Percentiles rank a stretch among this genome's conserved stretches.
Evolutionary conservation across 371 early-diverging fungal species (phyloP).

Genomic region (Rhizopus sp.): DNA sequence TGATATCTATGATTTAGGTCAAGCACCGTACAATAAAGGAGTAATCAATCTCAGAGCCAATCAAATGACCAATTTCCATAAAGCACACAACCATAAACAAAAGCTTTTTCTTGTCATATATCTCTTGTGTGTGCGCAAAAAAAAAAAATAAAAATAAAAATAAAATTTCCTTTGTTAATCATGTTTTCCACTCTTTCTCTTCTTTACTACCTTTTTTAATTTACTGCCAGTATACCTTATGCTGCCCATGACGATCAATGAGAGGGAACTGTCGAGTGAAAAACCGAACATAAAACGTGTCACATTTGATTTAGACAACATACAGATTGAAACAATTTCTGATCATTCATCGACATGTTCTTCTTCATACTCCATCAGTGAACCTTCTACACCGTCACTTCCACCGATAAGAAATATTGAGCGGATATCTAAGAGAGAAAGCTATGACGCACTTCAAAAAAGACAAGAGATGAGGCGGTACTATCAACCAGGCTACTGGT

Average conservation of each 20-base stretch:
- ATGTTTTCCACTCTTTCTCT: background rate
- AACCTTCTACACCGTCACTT: background rate
- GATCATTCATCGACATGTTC: conserved; percentile 11
- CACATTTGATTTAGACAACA: conserved; percentile 20
- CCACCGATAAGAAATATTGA: conserved; percentile 4
- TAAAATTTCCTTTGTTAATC: background rate
- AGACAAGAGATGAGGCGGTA: conserved; percentile 12
- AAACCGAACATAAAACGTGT: conserved; percentile 13
- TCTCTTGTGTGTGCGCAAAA: background rate
- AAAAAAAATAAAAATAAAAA: too few relatives aligned
- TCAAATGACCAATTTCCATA: too few relatives aligned
- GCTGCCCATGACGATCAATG: conserved; percentile 1
- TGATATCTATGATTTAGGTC: too few relatives aligned
- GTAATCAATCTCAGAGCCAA: too few relatives aligned
- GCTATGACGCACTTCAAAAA: conserved; percentile 14
- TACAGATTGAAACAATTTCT: conserved; percentile 21
- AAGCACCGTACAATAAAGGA: too few relatives aligned
- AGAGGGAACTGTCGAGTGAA: conserved; percentile 1
- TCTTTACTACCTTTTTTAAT: background rate
- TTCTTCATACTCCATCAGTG: conserved; percentile 1
- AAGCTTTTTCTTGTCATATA: background rate
- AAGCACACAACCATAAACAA: background rate
- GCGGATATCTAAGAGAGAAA: conserved; percentile 20
- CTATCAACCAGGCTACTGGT: conserved; percentile 22
- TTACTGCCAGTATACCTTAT: background rate